phyloP scores from a whole-genome alignment of 2,329 filamentous ascomycete species.

The Fusarium liriodendri region DNA sequence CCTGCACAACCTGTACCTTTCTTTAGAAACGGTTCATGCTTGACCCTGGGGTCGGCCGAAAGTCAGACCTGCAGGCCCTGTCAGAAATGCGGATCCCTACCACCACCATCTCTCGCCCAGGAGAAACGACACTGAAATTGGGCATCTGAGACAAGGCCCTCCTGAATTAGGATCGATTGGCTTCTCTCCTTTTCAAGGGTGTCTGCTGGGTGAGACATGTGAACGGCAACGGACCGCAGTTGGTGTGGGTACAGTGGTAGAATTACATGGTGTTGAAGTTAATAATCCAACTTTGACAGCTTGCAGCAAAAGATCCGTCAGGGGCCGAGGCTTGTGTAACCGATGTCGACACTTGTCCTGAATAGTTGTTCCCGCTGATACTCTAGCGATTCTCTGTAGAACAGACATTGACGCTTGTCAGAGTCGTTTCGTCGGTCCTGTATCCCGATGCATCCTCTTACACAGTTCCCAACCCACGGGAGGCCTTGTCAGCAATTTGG shows the following conservation, averaged over 20 bases:
- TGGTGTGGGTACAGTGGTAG: constrained; percentile 27
- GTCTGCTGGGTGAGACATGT: constrained; percentile 34
- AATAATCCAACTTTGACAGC: background rate
- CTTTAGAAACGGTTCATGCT: constrained; percentile 13
- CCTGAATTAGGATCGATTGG: constrained; percentile 25
- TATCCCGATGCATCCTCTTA: constrained; percentile 4
- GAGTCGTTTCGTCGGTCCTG: background rate
- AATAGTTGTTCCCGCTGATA: background rate
- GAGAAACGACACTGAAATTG: constrained; percentile 9
- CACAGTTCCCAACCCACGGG: background rate
- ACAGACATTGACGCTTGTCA: background rate
- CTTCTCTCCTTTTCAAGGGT: constrained; percentile 13
- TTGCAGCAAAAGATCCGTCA: background rate
- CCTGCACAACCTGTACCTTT: background rate
- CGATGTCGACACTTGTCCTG: background rate
- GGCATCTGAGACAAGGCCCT: constrained; percentile 34
- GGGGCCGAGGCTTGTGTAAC: background rate
- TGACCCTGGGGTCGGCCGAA: constrained; percentile 6
- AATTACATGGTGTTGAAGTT: constrained; percentile 6
- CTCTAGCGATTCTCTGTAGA: background rate
- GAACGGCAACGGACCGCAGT: constrained; percentile 29
- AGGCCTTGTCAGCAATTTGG: constrained; percentile 39
- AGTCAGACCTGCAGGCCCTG: constrained; percentile 13
- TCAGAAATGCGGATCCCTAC: constrained; percentile 10
- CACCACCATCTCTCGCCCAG: background rate